phyloP scores from a whole-genome alignment of 2,329 filamentous ascomycete species.

The Onygenales sp. region DNA sequence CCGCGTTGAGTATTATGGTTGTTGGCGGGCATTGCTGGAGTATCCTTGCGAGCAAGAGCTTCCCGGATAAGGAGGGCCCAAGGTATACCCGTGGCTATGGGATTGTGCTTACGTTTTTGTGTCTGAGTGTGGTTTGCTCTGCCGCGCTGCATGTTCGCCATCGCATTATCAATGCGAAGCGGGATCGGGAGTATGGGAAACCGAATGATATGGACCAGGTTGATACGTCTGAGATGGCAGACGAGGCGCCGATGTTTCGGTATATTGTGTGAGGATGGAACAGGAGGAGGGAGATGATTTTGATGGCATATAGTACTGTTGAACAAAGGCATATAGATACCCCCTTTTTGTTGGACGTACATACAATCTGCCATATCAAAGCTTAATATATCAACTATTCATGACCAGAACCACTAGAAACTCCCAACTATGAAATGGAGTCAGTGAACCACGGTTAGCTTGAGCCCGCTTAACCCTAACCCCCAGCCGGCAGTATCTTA shows the following conservation, averaged over 20 bases:
- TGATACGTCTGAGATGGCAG: slow-evolving; percentile 9
- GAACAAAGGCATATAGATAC: no score
- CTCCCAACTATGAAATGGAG: no score
- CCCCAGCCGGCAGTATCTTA: no score
- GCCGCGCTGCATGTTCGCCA: slow-evolving; percentile 5
- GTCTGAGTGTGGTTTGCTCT: slow-evolving; percentile 5
- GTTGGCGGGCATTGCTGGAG: slow-evolving; percentile 12
- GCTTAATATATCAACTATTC: no score
- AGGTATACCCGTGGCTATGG: slow-evolving; percentile 8
- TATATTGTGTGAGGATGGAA: slow-evolving; percentile 4
- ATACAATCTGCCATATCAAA: no score
- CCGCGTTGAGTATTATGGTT: slow-evolving; percentile 10
- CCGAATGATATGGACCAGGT: slow-evolving; percentile 6
- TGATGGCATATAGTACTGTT: no score
- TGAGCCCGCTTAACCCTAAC: no score
- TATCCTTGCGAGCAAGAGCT: slow-evolving; percentile 13
- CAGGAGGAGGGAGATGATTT: no score
- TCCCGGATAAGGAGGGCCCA: slow-evolving; percentile 6
- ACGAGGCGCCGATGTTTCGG: slow-evolving; percentile 10
- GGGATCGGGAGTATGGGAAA: slow-evolving; percentile 8
- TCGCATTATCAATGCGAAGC: slow-evolving; percentile 6
- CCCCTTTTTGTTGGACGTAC: no score
- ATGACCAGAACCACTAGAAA: no score
- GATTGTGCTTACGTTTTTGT: slow-evolving; percentile 9
- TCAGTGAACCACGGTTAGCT: no score